These are phyloP conservation scores for Boeremia exigua DNA, from an alignment of 2,329 filamentous ascomycete species.

Conservation along the genomic window DNA sequence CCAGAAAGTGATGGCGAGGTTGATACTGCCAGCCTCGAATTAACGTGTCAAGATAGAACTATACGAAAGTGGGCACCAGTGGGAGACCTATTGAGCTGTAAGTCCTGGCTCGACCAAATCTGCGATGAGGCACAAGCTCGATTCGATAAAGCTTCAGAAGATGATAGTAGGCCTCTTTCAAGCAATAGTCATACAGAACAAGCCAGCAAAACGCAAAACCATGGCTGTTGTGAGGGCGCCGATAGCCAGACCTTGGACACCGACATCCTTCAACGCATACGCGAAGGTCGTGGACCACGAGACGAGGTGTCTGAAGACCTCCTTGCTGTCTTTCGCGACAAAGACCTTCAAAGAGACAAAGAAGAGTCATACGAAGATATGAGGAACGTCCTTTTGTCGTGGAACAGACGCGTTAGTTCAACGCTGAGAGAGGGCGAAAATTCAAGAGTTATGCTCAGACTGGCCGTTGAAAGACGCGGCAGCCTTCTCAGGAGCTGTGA, in stretches of 20 bases:
- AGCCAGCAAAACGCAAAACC: neutral
- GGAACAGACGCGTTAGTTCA: neutral
- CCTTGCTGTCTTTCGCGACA: slow-evolving; percentile 14
- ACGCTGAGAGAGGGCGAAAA: neutral
- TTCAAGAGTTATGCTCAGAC: neutral
- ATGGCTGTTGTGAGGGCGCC: neutral
- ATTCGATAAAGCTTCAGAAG: slow-evolving; percentile 11
- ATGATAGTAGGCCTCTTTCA: neutral
- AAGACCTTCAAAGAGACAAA: no score
- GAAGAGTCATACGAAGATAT: neutral
- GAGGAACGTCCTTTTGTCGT: neutral
- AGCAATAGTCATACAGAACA: neutral
- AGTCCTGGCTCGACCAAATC: slow-evolving; percentile 14
- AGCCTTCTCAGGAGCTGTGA: neutral
- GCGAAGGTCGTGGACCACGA: neutral
- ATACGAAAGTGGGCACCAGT: neutral
- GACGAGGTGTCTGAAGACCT: slow-evolving; percentile 17
- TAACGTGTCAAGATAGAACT: neutral
- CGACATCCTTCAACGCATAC: neutral
- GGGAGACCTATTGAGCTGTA: neutral
- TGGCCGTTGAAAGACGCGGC: neutral
- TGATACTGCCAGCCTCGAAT: neutral
- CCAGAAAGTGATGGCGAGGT: neutral
- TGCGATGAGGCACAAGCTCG: slow-evolving; percentile 12
- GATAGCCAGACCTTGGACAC: neutral